phyloP scores from a whole-genome alignment of 2,329 filamentous ascomycete species.

The Fusarium albidum region DNA sequence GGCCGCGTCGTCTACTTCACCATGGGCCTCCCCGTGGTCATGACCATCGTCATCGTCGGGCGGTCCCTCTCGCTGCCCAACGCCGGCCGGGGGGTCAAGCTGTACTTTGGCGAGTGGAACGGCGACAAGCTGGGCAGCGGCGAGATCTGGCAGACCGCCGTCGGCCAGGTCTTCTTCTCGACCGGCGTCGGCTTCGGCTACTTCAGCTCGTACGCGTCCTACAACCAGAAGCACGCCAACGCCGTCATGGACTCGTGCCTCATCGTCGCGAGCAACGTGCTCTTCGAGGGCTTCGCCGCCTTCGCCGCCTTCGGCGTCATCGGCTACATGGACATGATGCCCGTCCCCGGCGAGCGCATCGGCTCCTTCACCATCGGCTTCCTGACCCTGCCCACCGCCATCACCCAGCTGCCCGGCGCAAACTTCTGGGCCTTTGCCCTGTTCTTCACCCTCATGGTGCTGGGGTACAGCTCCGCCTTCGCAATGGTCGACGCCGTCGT shows the following conservation, averaged over 20 bases:
- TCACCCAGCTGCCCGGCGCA: conserved; percentile 63
- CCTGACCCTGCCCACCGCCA: conserved; percentile 63
- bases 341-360: conserved; percentile 49
- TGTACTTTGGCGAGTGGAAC: conserved; percentile 57
- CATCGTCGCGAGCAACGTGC: conserved; percentile 62
- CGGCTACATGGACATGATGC: conserved; percentile 52
- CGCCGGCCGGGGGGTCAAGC: conserved; percentile 58
- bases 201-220: conserved; percentile 66
- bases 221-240: conserved; percentile 65
- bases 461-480: conserved; percentile 66
- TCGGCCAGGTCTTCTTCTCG: conserved; percentile 68
- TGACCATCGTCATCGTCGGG: conserved; percentile 64
- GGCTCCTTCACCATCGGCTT: conserved; percentile 67
- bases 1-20: conserved; percentile 68
- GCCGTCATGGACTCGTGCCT: conserved; percentile 66
- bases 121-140: conserved; percentile 58
- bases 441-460: conserved; percentile 66
- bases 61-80: conserved; percentile 62
- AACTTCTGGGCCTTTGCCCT: conserved; percentile 67
- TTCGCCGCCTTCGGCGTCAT: conserved; percentile 64
- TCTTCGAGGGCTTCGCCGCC: conserved; percentile 63
- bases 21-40: conserved; percentile 67
- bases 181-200: conserved; percentile 67
- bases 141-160: conserved; percentile 66
- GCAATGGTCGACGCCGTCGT: conserved; percentile 66